Conservation (phyloP, 2,329 filamentous ascomycete genomes). For the Calycina marina region DNA sequence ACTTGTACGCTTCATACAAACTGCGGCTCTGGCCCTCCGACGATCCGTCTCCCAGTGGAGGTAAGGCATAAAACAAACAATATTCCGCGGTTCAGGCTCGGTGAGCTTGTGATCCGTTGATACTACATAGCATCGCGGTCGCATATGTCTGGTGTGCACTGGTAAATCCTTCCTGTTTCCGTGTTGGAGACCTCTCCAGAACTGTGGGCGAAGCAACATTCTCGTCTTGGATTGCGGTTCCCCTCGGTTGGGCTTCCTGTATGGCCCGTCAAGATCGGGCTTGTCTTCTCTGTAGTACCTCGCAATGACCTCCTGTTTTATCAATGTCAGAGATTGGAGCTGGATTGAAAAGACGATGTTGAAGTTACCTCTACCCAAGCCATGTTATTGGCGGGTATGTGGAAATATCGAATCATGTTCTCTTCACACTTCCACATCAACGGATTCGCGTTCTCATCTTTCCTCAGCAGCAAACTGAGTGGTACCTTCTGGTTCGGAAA, state of each 20-base stretch:
- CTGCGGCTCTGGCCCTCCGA: constrained; percentile 7
- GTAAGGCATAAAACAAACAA: constrained; percentile 16
- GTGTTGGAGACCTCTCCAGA: constrained; percentile 11
- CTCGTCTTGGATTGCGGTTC: constrained; percentile 5
- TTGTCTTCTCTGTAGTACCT: constrained; percentile 1
- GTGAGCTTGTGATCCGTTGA: constrained; percentile 5
- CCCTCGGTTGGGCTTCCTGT: neutral
- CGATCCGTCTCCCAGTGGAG: constrained; percentile 20
- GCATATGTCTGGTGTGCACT: constrained; percentile 11
- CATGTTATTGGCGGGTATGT: constrained; percentile 2
- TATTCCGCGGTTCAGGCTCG: constrained; percentile 5
- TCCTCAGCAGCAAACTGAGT: neutral
- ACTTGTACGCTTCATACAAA: constrained; percentile 5
- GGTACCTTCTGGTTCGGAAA: neutral
- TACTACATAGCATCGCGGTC: constrained; percentile 9
- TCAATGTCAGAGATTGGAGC: neutral
- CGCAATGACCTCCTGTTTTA: neutral
- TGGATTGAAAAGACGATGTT: neutral
- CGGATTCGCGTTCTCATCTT: neutral
- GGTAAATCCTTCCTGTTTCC: constrained; percentile 6
- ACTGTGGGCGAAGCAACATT: constrained; percentile 10
- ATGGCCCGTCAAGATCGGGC: constrained; percentile 1
- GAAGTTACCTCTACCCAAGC: neutral
- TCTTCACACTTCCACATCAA: neutral
- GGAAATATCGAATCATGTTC: neutral